Evolutionary conservation across 495 filamentous ascomycete species (phyloP), one percentile per base, ranked within the genome.

Genomic region (Talaromyces nanjingensis): DNA sequence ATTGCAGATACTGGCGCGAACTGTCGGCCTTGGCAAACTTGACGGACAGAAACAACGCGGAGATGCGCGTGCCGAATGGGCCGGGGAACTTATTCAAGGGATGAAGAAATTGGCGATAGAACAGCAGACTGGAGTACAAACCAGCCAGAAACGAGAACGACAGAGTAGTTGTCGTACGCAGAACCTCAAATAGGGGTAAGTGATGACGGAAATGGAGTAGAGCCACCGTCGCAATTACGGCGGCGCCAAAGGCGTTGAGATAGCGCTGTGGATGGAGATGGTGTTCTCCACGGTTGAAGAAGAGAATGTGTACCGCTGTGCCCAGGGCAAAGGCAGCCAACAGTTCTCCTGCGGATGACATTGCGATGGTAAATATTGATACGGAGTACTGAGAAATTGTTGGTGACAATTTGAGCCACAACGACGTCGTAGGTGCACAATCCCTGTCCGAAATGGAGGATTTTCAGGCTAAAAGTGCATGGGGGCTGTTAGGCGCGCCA

Each of bases 11-110:
- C 61, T 70, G 68, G 6, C 62, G 54, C 53, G 69, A 66, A 11
- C 65, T 71, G 45, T 75, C 69, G 52, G 55, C 34, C 16, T 59
- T 65, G 49, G 12, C 25, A 12, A 71, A 54, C 9, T 63, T 52
- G 6, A 65, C 49, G 3, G 68, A 63, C 22, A 68, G 63, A 31
- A 62, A 67, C 2, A 75, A 64, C 33, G 55, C 70, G 6, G 72
- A 73, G 42, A 78, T 42, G 45, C 67, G 69, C 1, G 63, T 65
- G 27, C 62, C 45, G 4, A 67, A 63, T 8, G 76, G 71, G 16
- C 76, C 76, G 0, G 75, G 72, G 62, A 79, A 76, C 25, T 59
- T 63, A n/a, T 66, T 67, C 33, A 79, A 64, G 8, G 67, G 76
- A 64, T 75, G 68, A 18, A 76, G 69, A 47, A 71, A 64, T 4